A percentile compares a stretch with the other conserved stretches of the same genome.
Evolutionary conservation across 192 early-diverging fungal species (phyloP).

Genomic region (Gigaspora rosea): DNA sequence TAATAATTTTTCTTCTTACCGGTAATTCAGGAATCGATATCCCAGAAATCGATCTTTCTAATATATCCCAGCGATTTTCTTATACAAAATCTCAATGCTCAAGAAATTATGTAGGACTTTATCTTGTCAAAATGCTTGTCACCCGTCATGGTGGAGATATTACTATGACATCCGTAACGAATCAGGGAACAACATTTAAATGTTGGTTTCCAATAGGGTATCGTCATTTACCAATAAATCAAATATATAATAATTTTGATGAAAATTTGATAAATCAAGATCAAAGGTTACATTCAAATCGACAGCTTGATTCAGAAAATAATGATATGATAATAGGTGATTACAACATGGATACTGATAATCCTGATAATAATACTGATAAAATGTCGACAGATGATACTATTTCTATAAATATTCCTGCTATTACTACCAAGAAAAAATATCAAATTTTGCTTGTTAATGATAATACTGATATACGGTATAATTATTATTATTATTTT

Average conservation of each 20-base stretch:
- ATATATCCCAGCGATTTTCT: conserved; percentile 60
- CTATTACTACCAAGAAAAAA: neutral
- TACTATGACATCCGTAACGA: conserved; percentile 40
- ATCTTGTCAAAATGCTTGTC: conserved; percentile 42
- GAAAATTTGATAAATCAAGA: neutral
- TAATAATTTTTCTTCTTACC: too few species aligned
- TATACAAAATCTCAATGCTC: conserved; percentile 53
- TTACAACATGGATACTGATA: too few species aligned
- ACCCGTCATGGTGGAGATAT: conserved; percentile 56
- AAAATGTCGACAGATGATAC: too few species aligned
- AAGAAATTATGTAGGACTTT: conserved; percentile 56
- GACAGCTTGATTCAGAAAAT: conserved; percentile 37
- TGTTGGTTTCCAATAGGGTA: conserved; percentile 53
- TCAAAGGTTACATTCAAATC: conserved; percentile 19
- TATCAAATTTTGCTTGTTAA: conserved; percentile 42
- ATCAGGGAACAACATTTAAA: conserved; percentile 51
- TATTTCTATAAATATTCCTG: too few species aligned
- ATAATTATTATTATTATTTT: neutral
- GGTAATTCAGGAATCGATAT: conserved; percentile 51
- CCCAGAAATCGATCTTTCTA: conserved; percentile 42
- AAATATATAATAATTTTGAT: conserved; percentile 34
- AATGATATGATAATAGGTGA: neutral
- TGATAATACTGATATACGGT: conserved; percentile 50
- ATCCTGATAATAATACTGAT: too few species aligned
- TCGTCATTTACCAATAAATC: conserved; percentile 44